phyloP scores from a whole-genome alignment of 768 basidiomycete genomes.

The Tylopilus cervinicoccineus region DNA sequence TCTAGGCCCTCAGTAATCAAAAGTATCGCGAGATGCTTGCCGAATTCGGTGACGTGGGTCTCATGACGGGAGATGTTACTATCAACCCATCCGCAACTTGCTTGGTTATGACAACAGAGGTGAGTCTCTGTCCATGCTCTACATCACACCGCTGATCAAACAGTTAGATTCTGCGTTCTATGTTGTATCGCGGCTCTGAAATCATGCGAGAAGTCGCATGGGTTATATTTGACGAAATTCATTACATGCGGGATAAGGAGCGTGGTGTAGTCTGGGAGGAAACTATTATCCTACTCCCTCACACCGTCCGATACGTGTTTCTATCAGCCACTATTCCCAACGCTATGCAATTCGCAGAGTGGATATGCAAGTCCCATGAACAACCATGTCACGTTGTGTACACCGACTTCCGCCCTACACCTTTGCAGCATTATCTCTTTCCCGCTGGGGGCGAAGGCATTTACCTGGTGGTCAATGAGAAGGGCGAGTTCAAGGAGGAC shows the following conservation, averaged over 20 bases:
- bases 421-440: conserved; percentile 96
- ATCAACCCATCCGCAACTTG: conserved; percentile 97
- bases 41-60: conserved; percentile 95
- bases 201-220: conserved; percentile 99
- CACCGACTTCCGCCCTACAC: conserved; percentile 98
- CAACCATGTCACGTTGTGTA: conserved; percentile 99
- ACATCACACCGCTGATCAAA: not conserved
- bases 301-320: conserved; percentile 96
- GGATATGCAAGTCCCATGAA: conserved; percentile 96
- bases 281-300: conserved; percentile 94
- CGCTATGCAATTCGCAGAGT: conserved; percentile 98
- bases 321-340: conserved; percentile 99
- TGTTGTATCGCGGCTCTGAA: conserved; percentile 98
- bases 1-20: conserved; percentile 94
- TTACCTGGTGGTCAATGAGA: conserved; percentile 98
- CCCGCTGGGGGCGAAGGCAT: conserved; percentile 96
- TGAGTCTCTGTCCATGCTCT: conserved; percentile 26
- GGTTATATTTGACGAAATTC: conserved; percentile 99
- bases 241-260: conserved; percentile 99
- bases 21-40: conserved; percentile 98
- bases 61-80: conserved; percentile 99
- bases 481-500: conserved; percentile 94
- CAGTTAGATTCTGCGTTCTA: conserved; percentile 88
- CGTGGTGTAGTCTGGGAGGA: conserved; percentile 99
- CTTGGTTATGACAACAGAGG: conserved; percentile 99